Evolutionary conservation across 2,329 filamentous ascomycete species (phyloP).

Genomic region (Mycocentrospora acerina): DNA sequence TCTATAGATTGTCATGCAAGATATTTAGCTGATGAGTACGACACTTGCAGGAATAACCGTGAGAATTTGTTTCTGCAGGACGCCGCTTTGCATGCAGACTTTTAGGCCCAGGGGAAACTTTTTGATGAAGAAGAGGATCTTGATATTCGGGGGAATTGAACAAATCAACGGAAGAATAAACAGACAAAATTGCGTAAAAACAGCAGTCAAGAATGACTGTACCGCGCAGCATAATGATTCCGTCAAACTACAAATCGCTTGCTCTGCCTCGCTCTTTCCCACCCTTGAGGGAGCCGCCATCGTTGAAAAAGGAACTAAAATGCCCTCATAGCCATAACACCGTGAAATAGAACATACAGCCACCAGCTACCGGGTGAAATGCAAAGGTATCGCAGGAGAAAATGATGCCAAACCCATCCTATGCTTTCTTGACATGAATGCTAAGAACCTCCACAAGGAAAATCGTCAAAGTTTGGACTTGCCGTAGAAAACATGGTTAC

Average conservation of each 20-base stretch:
- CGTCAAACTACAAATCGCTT: too few relatives aligned
- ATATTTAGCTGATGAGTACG: slow-evolving; percentile 4
- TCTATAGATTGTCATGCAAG: too few relatives aligned
- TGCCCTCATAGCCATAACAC: slow-evolving; percentile 28
- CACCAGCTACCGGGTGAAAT: slow-evolving; percentile 43
- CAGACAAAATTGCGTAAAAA: too few relatives aligned
- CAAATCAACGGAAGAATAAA: too few relatives aligned
- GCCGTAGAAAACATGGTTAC: slow-evolving; percentile 9
- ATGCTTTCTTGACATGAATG: slow-evolving; percentile 24
- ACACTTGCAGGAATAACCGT: too few relatives aligned
- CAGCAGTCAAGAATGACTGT: too few relatives aligned
- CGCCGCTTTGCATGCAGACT: too few relatives aligned
- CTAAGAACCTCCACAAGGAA: slow-evolving; percentile 26
- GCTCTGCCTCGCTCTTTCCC: slow-evolving; percentile 4
- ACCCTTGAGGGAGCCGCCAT: slow-evolving; percentile 3
- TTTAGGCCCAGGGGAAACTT: too few relatives aligned
- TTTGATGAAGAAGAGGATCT: too few relatives aligned
- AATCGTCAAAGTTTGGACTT: slow-evolving; percentile 18
- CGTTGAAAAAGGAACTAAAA: slow-evolving; percentile 5
- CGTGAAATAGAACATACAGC: slow-evolving; percentile 39
- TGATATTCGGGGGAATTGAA: too few relatives aligned
- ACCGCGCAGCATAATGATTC: too few relatives aligned
- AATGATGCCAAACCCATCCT: slow-evolving; percentile 19
- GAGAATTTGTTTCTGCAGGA: too few relatives aligned
- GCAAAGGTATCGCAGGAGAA: slow-evolving; percentile 32